Conservation (phyloP, 805 yeast genomes). For the Wickerhamomyces mucosus region DNA sequence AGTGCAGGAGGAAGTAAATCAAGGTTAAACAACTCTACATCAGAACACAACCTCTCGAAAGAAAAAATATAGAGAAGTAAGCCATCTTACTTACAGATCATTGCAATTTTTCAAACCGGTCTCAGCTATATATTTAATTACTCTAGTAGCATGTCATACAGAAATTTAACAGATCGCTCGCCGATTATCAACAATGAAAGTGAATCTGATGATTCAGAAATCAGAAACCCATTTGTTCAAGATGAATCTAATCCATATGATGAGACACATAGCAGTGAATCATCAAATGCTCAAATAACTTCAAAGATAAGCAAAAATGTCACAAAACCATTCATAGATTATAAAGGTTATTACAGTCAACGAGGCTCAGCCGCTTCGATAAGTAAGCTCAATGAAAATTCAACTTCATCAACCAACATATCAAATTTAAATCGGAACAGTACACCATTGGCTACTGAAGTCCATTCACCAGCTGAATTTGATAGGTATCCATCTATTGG, state of each 20-base stretch:
- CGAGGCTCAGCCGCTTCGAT: conserved; percentile 32
- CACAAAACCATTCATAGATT: conserved; percentile 29
- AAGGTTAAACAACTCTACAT: too few species aligned
- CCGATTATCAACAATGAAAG: conserved; percentile 15
- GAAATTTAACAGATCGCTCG: conserved; percentile 22
- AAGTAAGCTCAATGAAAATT: conserved; percentile 2
- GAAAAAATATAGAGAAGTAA: too few species aligned
- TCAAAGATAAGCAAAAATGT: conserved; percentile 13
- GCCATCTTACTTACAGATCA: too few species aligned
- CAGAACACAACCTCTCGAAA: too few species aligned
- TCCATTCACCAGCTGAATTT: conserved; percentile 41
- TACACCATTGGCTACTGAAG: conserved; percentile 11
- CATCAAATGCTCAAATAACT: conserved; percentile 8
- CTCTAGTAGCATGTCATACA: conserved; percentile 24
- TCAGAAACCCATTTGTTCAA: conserved; percentile 20
- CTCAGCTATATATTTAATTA: too few species aligned
- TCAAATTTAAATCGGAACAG: conserved; percentile 9
- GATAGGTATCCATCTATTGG: conserved; percentile 60
- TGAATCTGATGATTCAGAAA: conserved; percentile 14
- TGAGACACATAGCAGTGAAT: conserved; percentile 14
- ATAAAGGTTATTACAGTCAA: conserved; percentile 32
- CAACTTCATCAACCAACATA: conserved; percentile 18
- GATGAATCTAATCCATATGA: conserved; percentile 19
- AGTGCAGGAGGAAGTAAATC: too few species aligned
- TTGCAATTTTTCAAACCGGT: too few species aligned